These are phyloP conservation scores for Eucalyptus pauciflora DNA, from an alignment of 345 rosid genomes.

Conservation along the genomic window DNA sequence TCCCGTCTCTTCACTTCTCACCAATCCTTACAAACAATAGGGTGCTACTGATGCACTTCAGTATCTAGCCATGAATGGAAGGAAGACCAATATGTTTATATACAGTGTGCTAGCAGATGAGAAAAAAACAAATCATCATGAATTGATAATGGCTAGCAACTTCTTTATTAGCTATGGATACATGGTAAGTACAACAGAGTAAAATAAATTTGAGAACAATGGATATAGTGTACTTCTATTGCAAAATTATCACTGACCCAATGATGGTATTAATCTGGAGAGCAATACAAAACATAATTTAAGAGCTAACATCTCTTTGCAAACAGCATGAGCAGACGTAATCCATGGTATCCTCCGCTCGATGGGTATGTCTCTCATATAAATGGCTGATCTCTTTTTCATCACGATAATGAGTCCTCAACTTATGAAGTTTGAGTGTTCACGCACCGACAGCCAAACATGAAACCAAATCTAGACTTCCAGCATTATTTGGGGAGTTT, in stretches of 20 bases:
- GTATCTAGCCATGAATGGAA: background rate
- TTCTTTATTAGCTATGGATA: background rate
- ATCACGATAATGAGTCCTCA: background rate
- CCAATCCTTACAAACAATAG: background rate
- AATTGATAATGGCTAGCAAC: background rate
- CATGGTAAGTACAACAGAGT: background rate
- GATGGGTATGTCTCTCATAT: background rate
- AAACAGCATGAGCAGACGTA: background rate
- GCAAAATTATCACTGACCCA: background rate
- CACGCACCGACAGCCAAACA: background rate
- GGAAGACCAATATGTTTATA: background rate
- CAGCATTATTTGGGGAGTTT: background rate
- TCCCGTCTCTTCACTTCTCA: background rate
- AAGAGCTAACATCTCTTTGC: background rate
- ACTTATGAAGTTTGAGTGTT: background rate
- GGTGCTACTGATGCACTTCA: background rate
- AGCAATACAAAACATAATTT: background rate
- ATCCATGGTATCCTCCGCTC: background rate
- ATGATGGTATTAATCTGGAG: background rate
- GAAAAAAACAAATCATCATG: background rate
- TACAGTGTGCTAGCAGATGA: background rate
- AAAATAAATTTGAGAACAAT: background rate
- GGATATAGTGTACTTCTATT: background rate
- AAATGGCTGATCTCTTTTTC: background rate
- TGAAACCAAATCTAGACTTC: background rate